Conservation (phyloP, 2,329 filamentous ascomycete species). For the Clathrospora elynae region DNA sequence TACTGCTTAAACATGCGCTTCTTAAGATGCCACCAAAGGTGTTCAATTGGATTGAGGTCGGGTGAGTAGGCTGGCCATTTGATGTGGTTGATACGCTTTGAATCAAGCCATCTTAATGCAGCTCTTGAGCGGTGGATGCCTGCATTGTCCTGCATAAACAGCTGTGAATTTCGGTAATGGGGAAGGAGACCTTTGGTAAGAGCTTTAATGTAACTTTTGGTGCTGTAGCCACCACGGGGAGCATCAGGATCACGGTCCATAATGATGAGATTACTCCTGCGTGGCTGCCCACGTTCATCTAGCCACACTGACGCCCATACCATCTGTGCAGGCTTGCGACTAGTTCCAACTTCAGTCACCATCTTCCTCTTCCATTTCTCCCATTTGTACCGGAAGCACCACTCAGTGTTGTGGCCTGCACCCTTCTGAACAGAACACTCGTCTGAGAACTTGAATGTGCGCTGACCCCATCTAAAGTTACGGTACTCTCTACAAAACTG, state of each 20-base stretch:
- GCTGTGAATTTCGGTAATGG: constrained; percentile 7
- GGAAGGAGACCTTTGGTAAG: constrained; percentile 15
- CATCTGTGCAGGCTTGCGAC: constrained; percentile 13
- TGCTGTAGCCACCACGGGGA: constrained; percentile 7
- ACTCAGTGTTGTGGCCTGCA: constrained; percentile 4
- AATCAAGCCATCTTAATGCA: constrained; percentile 15
- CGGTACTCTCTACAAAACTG: constrained; percentile 9
- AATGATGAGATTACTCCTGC: constrained; percentile 10
- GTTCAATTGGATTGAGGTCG: constrained; percentile 39
- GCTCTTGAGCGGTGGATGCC: constrained; percentile 22
- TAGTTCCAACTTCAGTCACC: constrained; percentile 14
- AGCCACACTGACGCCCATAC: constrained; percentile 23
- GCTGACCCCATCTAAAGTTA: constrained; percentile 5
- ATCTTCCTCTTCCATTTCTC: constrained; percentile 24
- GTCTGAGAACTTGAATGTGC: constrained; percentile 14
- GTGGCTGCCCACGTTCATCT: constrained; percentile 5
- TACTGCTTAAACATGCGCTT: constrained; percentile 19
- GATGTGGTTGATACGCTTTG: constrained; percentile 18
- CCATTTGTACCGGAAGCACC: constrained; percentile 16
- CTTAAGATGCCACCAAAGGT: constrained; percentile 32
- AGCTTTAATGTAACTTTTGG: constrained; percentile 14
- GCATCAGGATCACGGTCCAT: constrained; percentile 18
- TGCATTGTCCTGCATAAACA: constrained; percentile 31
- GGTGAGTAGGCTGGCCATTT: constrained; percentile 28
- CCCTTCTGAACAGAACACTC: constrained; percentile 23